phyloP scores from a whole-genome alignment of 2,329 filamentous ascomycete genomes.

The Phialocephala sp. region DNA sequence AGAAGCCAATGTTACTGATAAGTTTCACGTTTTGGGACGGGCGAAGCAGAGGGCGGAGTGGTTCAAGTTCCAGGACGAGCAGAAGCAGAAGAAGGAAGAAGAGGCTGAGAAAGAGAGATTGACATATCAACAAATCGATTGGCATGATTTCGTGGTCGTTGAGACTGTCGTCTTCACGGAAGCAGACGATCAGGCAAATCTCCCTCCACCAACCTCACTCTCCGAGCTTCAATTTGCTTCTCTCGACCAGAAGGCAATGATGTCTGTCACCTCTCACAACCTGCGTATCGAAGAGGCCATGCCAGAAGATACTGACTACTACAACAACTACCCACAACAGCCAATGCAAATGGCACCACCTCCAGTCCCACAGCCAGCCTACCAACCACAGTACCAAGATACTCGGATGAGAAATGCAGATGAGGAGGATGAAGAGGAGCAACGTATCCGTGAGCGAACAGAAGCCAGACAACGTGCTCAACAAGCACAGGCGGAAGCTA shows the following conservation, averaged over 20 bases:
- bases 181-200: slow-evolving; percentile 81
- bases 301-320: slow-evolving; percentile 74
- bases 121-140: slow-evolving; percentile 86
- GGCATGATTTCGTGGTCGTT: slow-evolving; percentile 96
- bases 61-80: slow-evolving; percentile 79
- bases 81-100: slow-evolving; percentile 89
- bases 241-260: slow-evolving; percentile 90
- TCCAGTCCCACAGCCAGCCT: slow-evolving; percentile 46
- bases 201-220: slow-evolving; percentile 87
- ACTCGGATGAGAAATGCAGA: slow-evolving; percentile 39
- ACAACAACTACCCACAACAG: slow-evolving; percentile 53
- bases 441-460: slow-evolving; percentile 66
- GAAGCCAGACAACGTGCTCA: slow-evolving; percentile 69
- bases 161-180: slow-evolving; percentile 94
- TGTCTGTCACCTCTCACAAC: slow-evolving; percentile 77
- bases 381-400: slow-evolving; percentile 43
- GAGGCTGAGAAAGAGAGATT: slow-evolving; percentile 80
- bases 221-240: slow-evolving; percentile 93
- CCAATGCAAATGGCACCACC: slow-evolving; percentile 48
- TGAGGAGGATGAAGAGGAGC: slow-evolving; percentile 67
- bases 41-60: slow-evolving; percentile 89
- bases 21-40: slow-evolving; percentile 77
- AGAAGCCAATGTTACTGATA: slow-evolving; percentile 76
- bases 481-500: slow-evolving; percentile 79
- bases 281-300: slow-evolving; percentile 94